Base-by-base conservation (phyloP, 2,329 filamentous ascomycete genomes). In the Eurotiales sp. region DNA sequence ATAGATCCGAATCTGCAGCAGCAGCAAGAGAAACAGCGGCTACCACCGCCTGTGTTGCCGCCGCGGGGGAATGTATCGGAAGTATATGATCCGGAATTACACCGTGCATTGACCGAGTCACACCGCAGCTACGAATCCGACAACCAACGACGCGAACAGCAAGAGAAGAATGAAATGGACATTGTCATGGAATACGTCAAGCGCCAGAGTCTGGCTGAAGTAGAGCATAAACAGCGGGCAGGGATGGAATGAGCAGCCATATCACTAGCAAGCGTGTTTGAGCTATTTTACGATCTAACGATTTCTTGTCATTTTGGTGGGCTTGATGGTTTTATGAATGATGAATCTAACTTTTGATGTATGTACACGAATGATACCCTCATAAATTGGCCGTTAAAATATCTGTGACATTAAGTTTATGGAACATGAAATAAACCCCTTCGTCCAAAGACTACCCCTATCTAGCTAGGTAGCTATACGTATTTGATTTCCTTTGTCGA, bases 121-220 rank as follows among this genome's bases (percentile, higher is more conserved):
- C 43, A 36, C 41, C 51, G 52, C 27, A 61, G 63, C 58, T 59
- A 65, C 64, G 60, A 65, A n/a, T n/a, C n/a, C 68, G 65, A 64
- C 47, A 76, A 79, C 22, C 67, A 74, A 42, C 68, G 77, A 47
- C 59, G 82, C 3, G 67, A 72, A 34, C 73, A 54, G 67, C 8
- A 79, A 73, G 1, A 62, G 50, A 75, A 69, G 61, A 80, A 77
- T 0, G 87, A 90, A 62, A 86, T 91, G 63, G 81, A 89, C 51
- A 82, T 87, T 52, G 81, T 90, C 8, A 67, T 91, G 64, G 86
- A 90, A 60, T 90, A 88, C 66, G 78, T 90, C 36, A 87, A 86
- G 75, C 86, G 84, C 72, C 86, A 90, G 72, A 90, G 86, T 65
- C 64, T 89, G 37, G 54, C 54, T 1, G 58, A 58, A 37, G 27